Evolutionary conservation across 1,139 yeast species (phyloP).

Genomic region (Candida tropicalis): DNA sequence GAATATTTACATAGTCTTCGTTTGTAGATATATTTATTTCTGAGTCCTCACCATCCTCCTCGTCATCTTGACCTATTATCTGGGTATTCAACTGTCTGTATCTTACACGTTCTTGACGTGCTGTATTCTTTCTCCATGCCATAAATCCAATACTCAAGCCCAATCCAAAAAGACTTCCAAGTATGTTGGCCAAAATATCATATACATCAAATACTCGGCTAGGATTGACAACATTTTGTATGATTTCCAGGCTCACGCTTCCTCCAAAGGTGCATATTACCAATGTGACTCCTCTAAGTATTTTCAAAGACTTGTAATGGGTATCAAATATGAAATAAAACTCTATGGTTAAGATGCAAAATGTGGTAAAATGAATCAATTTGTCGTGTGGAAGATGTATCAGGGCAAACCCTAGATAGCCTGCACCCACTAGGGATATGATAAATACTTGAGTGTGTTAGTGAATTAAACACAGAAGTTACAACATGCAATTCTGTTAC

Average conservation of each 20-base stretch:
- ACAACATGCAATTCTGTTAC: not conserved
- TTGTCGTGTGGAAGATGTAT: constrained; percentile 54
- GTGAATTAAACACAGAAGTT: not conserved
- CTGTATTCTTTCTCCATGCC: constrained; percentile 14
- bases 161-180: constrained; percentile 37
- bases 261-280: constrained; percentile 47
- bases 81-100: constrained; percentile 10
- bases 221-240: constrained; percentile 49
- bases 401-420: constrained; percentile 56
- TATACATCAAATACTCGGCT: constrained; percentile 47
- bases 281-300: constrained; percentile 44
- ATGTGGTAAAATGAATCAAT: constrained; percentile 51
- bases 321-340: constrained; percentile 59
- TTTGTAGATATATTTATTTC: constrained; percentile 18
- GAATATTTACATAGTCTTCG: constrained; percentile 50
- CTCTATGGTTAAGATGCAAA: constrained; percentile 51
- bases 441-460: constrained; percentile 27
- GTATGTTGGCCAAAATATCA: constrained; percentile 50
- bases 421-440: constrained; percentile 32
- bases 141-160: constrained; percentile 18
- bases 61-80: constrained; percentile 48
- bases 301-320: constrained; percentile 33
- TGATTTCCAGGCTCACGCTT: constrained; percentile 54
- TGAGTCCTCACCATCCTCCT: constrained; percentile 39
- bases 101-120: constrained; percentile 10